Base-by-base conservation (phyloP, 2,329 filamentous ascomycete genomes). In the Claviceps sp. region DNA sequence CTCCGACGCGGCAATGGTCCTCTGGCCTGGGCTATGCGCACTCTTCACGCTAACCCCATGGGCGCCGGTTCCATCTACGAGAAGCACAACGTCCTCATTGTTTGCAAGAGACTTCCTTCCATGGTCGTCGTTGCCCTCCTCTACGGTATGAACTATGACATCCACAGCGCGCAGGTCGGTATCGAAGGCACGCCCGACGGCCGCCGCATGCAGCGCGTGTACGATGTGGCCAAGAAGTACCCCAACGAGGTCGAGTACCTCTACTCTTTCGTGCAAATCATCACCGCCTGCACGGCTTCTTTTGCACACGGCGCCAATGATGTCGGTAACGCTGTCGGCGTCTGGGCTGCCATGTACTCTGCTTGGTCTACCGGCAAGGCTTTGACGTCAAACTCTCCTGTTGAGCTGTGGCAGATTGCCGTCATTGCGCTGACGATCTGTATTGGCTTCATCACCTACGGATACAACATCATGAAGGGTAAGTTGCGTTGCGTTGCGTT, bases 391-490 rank as follows among this genome's bases (percentile, higher is more conserved):
- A 86, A 86, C 69, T 77, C 81, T 2, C 3, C 76, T 0, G 85
- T 90, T 0, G 82, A 83, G 3, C 62, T 85, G 46, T 91, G 86
- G 86, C 85, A 88, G 67, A 76, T 90, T 51, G 86, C 82, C 49
- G 82, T 89, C 18, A 70, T 86, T 13, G 74, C 80, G 26, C 65
- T 72, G 1, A 79, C 73, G 41, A 82, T 88, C 62, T 86, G 76
- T 47, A 56, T 82, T 43, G 85, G 85, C 58, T 74, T 88, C 53
- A 73, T 82, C 62, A 88, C 84, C 14, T 88, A 88, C 60, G 85
- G 85, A 9, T 88, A 88, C 72, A 88, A 88, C 72, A 88, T 88
- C 70, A 88, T 88, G 84, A 87, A 86, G 71, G 81, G 78, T 81
- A 68, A 66, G 75, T 13, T n/a, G 26, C 22, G 8, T 47, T 30